Evolutionary conservation across 345 rosid species (phyloP), one percentile per base, ranked within the genome.

Genomic region (Corchorus olitorius): DNA sequence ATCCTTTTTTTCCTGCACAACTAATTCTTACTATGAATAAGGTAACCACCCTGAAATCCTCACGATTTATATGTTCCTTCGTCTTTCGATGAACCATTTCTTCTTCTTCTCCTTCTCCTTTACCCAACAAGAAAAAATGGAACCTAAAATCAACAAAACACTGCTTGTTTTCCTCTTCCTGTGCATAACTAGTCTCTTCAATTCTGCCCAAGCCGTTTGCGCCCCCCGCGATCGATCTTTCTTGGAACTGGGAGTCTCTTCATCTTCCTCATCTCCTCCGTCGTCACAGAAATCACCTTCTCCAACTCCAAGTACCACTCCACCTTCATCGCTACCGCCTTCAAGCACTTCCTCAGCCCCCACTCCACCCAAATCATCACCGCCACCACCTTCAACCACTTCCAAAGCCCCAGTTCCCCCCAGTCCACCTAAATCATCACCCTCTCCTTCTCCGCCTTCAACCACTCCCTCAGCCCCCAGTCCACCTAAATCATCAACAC

Each of bases 1-100:
- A 17, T 67, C 76, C 82, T 73, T 27, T 62, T 78, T 80, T 75
- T 53, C 10, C 6, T 81, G 34, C 17, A 11, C 22, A 63, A 13
- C 60, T 3, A 34, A 33, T 19, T 49, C 22, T 41, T 20, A 9
- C 11, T 16, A 35, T 37, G 68, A 62, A 64, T 41, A 53, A 62
- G 7, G 43, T 5, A 78, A 55, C 68, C 41, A 34, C 20, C 48
- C 55, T 2, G 27, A 48, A 16, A 45, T 48, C 20, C 14, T 39
- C 34, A 3, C 33, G 1, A 15, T 53, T 9, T 27, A 8, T 54
- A 17, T 43, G 6, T 49, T 17, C 11, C 46, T 34, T 48, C 12
- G 2, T 45, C 19, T 0, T 41, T 0, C 19, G 11, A 73, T n/a
- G 11, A 2, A 19, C 70, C 59, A 37, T 6, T 76, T 59, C 27